Evolutionary conservation across 805 yeast genomes (phyloP), one percentile per base, ranked within the genome.

Genomic region (Starmerella scarabaei): DNA sequence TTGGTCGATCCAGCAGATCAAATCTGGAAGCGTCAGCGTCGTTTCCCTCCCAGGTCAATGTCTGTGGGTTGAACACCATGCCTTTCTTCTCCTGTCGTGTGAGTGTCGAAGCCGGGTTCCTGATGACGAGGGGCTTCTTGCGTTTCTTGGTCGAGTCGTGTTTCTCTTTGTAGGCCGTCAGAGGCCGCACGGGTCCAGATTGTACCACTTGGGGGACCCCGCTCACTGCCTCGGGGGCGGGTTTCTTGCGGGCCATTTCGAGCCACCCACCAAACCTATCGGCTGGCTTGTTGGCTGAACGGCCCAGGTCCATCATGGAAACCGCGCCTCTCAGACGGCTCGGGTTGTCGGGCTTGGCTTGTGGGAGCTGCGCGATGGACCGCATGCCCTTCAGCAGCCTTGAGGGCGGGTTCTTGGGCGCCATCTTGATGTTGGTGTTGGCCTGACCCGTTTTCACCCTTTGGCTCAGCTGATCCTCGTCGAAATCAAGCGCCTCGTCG

Each of bases 41-140:
- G 26, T 52, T 52, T 7, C 56, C 56, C 28, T 52, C 55, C 56
- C 56, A 53, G 35, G 38, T 32, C 6, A 55, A 50, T 1, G 49
- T 41, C 4, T 27, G 37, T 5, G 55, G 54, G 40, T 53, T 50
- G 21, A 52, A 44, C 3, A 45, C 50, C 56, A 53, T 53, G n/a
- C 56, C 56, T 23, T 50, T 45, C 21, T 40, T 43, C 27, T 46
- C 51, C 29, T 45, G 50, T 12, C 33, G 36, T 14, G 37, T 29
- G 9, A 35, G 31, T 5, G 30, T 32, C 17, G 29, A 31, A 12
- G 38, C 23, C 3, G 52, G 47, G 35, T 49, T 45, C 19, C 48
- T 35, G 24, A 51, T 51, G 11, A 49, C 37, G n/a, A 11, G n/a
- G 6, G 38, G 21, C 14, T 17, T 19, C 26, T 44, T 48, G 17